phyloP scores from a whole-genome alignment of 192 early-diverging fungal genomes.

The Bifiguratus adelaidae region DNA sequence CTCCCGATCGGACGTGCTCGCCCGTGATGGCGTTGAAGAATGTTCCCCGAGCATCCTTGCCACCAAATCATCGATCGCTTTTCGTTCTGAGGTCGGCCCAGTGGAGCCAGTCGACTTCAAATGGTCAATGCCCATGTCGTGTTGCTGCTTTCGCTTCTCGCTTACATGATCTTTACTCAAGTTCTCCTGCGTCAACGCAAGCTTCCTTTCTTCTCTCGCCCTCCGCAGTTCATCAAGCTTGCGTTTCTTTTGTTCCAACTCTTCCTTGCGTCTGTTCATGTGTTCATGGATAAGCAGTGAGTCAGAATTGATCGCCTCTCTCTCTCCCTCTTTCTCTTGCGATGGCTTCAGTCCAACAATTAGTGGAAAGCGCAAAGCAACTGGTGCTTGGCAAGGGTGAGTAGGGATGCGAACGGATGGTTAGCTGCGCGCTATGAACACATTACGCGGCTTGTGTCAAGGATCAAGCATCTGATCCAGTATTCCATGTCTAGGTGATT shows the following conservation, averaged over 20 bases:
- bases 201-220: conserved; percentile 66
- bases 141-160: neutral
- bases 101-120: neutral
- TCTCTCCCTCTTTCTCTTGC: too few species aligned
- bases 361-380: too few species aligned
- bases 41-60: conserved; percentile 71
- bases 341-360: too few species aligned
- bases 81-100: conserved; percentile 26
- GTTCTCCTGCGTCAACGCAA: too few species aligned
- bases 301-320: too few species aligned
- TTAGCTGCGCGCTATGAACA: too few species aligned
- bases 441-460: too few species aligned
- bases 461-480: too few species aligned
- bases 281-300: neutral
- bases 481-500: neutral
- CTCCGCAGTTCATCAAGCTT: conserved; percentile 85
- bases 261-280: conserved; percentile 65
- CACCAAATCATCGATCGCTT: conserved; percentile 82
- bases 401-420: too few species aligned
- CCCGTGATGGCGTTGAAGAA: conserved; percentile 17
- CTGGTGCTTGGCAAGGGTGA: too few species aligned
- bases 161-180: neutral
- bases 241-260: conserved; percentile 85
- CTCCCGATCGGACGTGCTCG: conserved; percentile 26
- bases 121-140: neutral